These are phyloP conservation scores for Alternaria sp. DNA, from an alignment of 2,329 filamentous ascomycete species.

Conservation along the genomic window DNA sequence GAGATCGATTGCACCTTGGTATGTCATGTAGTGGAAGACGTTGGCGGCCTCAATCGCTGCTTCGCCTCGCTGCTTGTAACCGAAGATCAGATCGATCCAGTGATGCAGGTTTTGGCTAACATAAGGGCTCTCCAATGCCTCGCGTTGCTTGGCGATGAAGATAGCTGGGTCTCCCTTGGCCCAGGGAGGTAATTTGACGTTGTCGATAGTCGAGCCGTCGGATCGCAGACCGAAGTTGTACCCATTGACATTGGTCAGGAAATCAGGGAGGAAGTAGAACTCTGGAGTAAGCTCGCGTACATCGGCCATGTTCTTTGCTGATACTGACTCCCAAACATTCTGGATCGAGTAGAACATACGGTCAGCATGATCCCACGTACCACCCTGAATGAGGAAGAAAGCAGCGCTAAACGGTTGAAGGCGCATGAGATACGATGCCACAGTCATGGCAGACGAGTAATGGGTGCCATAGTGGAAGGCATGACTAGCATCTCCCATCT, in stretches of 20 bases:
- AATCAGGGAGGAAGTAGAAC: conserved; percentile 96
- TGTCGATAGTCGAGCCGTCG: conserved; percentile 78
- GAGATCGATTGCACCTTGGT: conserved; percentile 90
- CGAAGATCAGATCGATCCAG: conserved; percentile 97
- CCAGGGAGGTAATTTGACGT: conserved; percentile 92
- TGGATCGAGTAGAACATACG: conserved; percentile 93
- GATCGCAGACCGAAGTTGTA: conserved; percentile 95
- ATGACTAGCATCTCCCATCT: conserved; percentile 80
- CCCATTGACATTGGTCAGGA: conserved; percentile 89
- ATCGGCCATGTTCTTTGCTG: conserved; percentile 88
- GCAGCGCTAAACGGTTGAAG: conserved; percentile 96
- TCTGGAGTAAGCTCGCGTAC: conserved; percentile 95
- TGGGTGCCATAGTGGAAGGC: conserved; percentile 98
- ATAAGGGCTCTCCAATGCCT: conserved; percentile 91
- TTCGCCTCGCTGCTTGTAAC: conserved; percentile 91
- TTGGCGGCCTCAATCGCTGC: conserved; percentile 91
- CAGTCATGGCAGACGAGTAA: conserved; percentile 99
- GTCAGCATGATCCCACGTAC: conserved; percentile 94
- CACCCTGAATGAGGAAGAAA: conserved; percentile 92
- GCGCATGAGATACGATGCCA: conserved; percentile 93
- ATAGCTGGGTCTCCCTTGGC: conserved; percentile 95
- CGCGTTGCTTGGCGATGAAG: conserved; percentile 94
- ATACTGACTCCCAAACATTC: conserved; percentile 90
- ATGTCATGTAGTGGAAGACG: conserved; percentile 95
- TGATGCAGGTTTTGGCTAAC: conserved; percentile 88